A percentile compares a stretch with the other conserved stretches of the same genome.
Conservation (phyloP, 2,329 filamentous ascomycete genomes). For the Verticillium tricorpus region DNA sequence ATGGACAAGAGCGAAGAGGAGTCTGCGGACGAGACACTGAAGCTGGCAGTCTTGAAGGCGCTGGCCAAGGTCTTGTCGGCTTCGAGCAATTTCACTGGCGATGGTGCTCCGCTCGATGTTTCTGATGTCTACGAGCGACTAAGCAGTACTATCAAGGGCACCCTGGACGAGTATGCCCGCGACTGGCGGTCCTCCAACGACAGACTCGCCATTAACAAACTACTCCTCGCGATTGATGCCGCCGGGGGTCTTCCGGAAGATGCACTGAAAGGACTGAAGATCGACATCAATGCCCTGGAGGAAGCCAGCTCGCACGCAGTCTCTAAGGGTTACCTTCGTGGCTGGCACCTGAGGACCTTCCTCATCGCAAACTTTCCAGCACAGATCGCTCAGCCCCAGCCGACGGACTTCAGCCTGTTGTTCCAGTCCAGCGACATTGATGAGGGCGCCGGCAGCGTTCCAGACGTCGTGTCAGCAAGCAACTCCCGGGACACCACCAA, state of each 20-base stretch:
- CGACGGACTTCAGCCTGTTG: slow-evolving; percentile 24
- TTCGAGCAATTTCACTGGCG: slow-evolving; percentile 17
- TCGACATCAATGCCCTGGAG: slow-evolving; percentile 29
- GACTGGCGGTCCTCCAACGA: slow-evolving; percentile 7
- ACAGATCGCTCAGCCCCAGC: slow-evolving; percentile 24
- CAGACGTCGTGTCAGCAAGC: slow-evolving; percentile 7
- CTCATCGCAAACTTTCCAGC: slow-evolving; percentile 31
- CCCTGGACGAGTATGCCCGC: slow-evolving; percentile 4
- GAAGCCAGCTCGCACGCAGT: slow-evolving; percentile 28
- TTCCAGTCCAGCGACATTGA: slow-evolving; percentile 3
- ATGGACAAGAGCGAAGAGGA: slow-evolving; percentile 11
- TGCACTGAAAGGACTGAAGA: slow-evolving; percentile 23
- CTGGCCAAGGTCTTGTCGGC: slow-evolving; percentile 22
- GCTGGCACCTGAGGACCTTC: slow-evolving; percentile 43
- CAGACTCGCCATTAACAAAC: slow-evolving; percentile 2
- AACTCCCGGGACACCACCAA: slow-evolving; percentile 18
- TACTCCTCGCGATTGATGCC: slow-evolving; percentile 14
- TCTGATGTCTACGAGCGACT: neutral
- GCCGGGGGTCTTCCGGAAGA: slow-evolving; percentile 21
- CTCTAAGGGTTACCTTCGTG: slow-evolving; percentile 28
- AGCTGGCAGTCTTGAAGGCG: slow-evolving; percentile 30
- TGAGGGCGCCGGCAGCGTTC: neutral
- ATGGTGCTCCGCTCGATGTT: neutral
- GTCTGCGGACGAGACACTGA: slow-evolving; percentile 20
- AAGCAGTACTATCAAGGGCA: neutral